Evolutionary conservation across 805 yeast genomes (phyloP).

Genomic region (Zygosaccharomyces rouxii): DNA sequence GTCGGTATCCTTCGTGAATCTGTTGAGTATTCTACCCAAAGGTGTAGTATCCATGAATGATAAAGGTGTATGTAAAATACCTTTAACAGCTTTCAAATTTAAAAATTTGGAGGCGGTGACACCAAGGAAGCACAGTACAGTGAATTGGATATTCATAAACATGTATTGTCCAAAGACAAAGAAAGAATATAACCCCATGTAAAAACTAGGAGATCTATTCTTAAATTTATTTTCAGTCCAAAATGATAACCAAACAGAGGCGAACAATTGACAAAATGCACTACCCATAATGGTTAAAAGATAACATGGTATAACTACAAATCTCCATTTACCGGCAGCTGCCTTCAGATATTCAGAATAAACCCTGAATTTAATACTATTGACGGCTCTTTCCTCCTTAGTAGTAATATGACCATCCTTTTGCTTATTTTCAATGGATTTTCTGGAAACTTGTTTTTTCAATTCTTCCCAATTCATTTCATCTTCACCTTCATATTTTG

Average conservation of each 20-base stretch:
- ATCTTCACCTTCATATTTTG: constrained; percentile 3
- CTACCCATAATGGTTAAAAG: constrained; percentile 24
- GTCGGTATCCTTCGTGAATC: constrained; percentile 87
- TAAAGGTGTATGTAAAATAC: constrained; percentile 75
- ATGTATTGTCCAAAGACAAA: constrained; percentile 46
- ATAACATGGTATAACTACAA: constrained; percentile 22
- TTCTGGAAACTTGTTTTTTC: constrained; percentile 19
- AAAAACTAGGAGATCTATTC: constrained; percentile 47
- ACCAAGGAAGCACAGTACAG: constrained; percentile 39
- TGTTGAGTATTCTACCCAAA: constrained; percentile 75
- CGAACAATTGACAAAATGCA: constrained; percentile 31
- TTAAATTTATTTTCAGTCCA: constrained; percentile 64
- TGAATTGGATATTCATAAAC: constrained; percentile 38
- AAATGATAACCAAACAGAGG: constrained; percentile 68
- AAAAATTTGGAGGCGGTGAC: constrained; percentile 51
- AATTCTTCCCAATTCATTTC: constrained; percentile 17
- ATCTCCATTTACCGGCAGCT: constrained; percentile 48
- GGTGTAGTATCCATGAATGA: constrained; percentile 82
- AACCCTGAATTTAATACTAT: constrained; percentile 46
- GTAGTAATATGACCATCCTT: constrained; percentile 39
- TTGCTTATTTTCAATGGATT: constrained; percentile 13
- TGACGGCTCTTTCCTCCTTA: constrained; percentile 57
- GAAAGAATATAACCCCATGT: constrained; percentile 73
- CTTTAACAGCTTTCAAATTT: constrained; percentile 56
- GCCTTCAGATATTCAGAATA: constrained; percentile 48